phyloP scores from a whole-genome alignment of 2,329 filamentous ascomycete species.

The Sporothrix luriei region DNA sequence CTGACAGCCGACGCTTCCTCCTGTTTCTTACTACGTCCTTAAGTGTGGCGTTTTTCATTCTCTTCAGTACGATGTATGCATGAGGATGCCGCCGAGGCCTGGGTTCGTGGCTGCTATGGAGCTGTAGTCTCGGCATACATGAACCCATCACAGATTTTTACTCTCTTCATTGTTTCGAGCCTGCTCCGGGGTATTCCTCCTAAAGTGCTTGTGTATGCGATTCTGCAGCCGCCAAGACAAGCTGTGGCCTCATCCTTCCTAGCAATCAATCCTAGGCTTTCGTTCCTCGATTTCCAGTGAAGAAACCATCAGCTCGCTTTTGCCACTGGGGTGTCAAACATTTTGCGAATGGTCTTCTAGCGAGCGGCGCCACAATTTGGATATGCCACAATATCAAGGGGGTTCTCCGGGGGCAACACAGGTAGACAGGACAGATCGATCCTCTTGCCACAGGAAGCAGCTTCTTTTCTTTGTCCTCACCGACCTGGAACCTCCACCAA shows the following conservation, averaged over 20 bases:
- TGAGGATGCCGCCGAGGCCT: neutral
- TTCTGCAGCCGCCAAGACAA: neutral
- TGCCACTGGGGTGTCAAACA: neutral
- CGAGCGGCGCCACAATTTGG: neutral
- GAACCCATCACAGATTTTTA: neutral
- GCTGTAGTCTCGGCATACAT: neutral
- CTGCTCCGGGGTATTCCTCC: neutral
- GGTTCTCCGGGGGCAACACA: neutral
- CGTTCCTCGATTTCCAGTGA: neutral
- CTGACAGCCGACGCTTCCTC: neutral
- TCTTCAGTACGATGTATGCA: neutral
- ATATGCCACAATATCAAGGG: neutral
- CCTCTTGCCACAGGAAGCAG: neutral
- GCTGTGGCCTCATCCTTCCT: neutral
- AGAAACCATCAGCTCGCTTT: neutral
- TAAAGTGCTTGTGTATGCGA: constrained; percentile 16
- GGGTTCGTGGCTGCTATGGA: neutral
- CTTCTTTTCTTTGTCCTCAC: constrained; percentile 17
- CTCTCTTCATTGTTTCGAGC: neutral
- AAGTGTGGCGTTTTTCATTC: neutral
- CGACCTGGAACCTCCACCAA: neutral
- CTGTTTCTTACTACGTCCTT: neutral
- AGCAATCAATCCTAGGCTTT: neutral
- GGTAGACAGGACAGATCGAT: no score
- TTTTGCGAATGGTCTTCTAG: neutral